Evolutionary conservation across 345 rosid genomes (phyloP).

Genomic region (Kernera saxatilis): DNA sequence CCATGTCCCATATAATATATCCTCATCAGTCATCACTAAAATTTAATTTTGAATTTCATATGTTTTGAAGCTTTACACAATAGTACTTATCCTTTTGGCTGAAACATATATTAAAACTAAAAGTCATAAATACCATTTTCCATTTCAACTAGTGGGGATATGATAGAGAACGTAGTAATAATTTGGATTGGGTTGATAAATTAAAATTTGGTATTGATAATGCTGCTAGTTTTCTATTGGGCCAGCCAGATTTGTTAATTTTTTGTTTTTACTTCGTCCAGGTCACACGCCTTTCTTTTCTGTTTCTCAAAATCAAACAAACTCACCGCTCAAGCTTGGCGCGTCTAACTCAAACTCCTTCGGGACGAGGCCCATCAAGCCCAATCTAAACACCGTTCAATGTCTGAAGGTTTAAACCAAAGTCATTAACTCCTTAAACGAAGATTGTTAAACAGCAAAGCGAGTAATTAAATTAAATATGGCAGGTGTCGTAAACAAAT

Average conservation of each 20-base stretch:
- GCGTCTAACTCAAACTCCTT: conserved; percentile 4
- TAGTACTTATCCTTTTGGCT: background rate
- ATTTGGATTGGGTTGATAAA: background rate
- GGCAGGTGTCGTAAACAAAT: background rate
- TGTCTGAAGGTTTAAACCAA: background rate
- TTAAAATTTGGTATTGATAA: background rate
- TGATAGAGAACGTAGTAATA: background rate
- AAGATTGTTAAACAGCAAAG: background rate
- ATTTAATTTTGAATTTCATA: background rate
- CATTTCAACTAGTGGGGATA: background rate
- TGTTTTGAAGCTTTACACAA: background rate
- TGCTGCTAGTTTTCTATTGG: conserved; percentile 21
- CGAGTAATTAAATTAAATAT: background rate
- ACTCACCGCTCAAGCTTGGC: conserved; percentile 2
- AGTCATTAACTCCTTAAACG: conserved; percentile 14
- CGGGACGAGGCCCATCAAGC: conserved; percentile 20
- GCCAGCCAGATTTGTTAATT: conserved; percentile 18
- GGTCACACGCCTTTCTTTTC: conserved; percentile 14
- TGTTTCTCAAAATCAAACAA: conserved; percentile 8
- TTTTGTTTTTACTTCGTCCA: conserved; percentile 23
- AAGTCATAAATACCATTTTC: background rate
- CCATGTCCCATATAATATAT: background rate
- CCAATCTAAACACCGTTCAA: conserved; percentile 10
- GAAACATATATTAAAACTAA: background rate
- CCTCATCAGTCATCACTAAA: background rate